These are phyloP conservation scores for Pythium apleroticum DNA, from an alignment of 352 stramenopile species.

Conservation along the genomic window DNA sequence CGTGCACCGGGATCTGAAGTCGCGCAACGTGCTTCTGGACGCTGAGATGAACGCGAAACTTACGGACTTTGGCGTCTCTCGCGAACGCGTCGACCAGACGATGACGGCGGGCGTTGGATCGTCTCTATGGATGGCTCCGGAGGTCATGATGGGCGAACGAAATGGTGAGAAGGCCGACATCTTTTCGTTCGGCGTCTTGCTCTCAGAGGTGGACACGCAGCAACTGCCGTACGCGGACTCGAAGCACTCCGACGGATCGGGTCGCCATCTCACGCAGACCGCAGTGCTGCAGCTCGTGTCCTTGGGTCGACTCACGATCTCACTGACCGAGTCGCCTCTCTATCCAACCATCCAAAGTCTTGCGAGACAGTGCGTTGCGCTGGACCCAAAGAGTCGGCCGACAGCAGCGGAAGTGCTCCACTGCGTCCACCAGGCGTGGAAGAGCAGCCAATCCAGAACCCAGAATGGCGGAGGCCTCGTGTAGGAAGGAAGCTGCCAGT, in stretches of 20 bases:
- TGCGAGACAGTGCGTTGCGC: slow-evolving; percentile 41
- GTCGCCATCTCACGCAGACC: slow-evolving; percentile 9
- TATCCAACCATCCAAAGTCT: slow-evolving; percentile 31
- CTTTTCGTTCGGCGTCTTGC: slow-evolving; percentile 57
- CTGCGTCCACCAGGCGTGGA: slow-evolving; percentile 30
- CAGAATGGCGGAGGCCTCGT: no score
- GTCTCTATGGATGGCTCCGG: slow-evolving; percentile 27
- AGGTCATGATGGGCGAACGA: slow-evolving; percentile 40
- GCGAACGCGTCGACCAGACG: slow-evolving; percentile 20
- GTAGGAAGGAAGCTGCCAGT: no score
- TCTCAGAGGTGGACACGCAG: slow-evolving; percentile 52
- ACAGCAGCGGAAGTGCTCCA: slow-evolving; percentile 40
- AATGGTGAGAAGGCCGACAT: slow-evolving; percentile 51
- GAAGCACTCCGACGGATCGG: not conserved
- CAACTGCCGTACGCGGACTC: slow-evolving; percentile 26
- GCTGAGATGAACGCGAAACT: slow-evolving; percentile 44
- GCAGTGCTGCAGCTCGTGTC: slow-evolving; percentile 42
- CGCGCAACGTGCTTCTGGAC: slow-evolving; percentile 43
- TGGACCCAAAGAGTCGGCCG: slow-evolving; percentile 44
- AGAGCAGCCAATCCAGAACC: not conserved
- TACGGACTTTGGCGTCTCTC: slow-evolving; percentile 49
- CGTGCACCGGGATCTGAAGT: slow-evolving; percentile 43
- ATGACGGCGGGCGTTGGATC: slow-evolving; percentile 28
- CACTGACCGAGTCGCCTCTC: slow-evolving; percentile 16
- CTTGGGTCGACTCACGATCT: slow-evolving; percentile 29